Conservation (phyloP, 2,329 filamentous ascomycete species). For the Monosporascus sp. region DNA sequence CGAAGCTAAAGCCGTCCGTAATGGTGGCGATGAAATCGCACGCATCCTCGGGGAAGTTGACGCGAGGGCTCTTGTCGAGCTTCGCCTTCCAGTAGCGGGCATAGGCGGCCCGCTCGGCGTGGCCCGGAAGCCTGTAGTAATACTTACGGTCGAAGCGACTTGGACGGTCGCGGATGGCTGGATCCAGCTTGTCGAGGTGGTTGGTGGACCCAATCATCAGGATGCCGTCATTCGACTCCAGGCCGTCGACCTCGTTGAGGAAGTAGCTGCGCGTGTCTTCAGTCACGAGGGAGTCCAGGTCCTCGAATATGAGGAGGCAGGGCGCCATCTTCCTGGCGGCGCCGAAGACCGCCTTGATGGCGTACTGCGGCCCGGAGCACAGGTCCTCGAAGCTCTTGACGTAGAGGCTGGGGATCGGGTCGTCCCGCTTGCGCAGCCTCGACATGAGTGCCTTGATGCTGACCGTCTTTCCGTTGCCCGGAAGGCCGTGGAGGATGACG, state of each 20-base stretch:
- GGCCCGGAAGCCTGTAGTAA: constrained; percentile 41
- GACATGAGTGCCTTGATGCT: constrained; percentile 66
- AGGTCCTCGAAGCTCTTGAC: constrained; percentile 38
- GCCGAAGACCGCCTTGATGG: constrained; percentile 45
- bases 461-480: constrained; percentile 62
- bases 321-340: constrained; percentile 57
- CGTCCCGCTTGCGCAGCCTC: constrained; percentile 46
- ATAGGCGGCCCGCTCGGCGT: constrained; percentile 41
- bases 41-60: background rate
- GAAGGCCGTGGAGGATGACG: constrained; percentile 60
- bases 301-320: constrained; percentile 65
- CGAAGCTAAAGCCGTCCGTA: constrained; percentile 1
- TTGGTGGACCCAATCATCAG: constrained; percentile 49
- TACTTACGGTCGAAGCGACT: constrained; percentile 53
- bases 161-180: constrained; percentile 48
- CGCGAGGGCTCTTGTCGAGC: constrained; percentile 9
- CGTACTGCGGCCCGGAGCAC: constrained; percentile 44
- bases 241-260: constrained; percentile 62
- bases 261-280: constrained; percentile 59
- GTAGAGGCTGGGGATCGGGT: constrained; percentile 53
- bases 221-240: constrained; percentile 54
- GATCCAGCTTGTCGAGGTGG: constrained; percentile 42
- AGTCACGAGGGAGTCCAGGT: constrained; percentile 60
- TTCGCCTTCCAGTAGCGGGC: constrained; percentile 43
- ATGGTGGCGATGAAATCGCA: background rate